phyloP scores from a whole-genome alignment of 176 grass and related monocot genomes.

The Aegilops umbellulata region DNA sequence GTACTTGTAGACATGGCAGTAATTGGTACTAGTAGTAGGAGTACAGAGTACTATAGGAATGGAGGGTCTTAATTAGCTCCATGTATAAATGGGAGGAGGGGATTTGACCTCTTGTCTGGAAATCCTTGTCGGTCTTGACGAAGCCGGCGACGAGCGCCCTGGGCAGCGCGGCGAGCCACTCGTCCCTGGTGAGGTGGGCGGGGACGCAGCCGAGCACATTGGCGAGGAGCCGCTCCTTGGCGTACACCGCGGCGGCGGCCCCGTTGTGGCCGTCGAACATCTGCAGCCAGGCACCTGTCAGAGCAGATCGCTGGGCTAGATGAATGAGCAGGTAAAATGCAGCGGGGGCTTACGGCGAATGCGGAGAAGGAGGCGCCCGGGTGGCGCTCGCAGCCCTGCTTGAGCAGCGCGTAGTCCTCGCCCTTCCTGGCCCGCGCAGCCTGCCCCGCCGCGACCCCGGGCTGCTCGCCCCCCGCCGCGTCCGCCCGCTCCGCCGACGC shows the following conservation, averaged over 20 bases:
- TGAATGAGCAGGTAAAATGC: not conserved
- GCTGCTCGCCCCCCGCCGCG: not conserved
- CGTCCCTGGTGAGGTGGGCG: slow-evolving; percentile 68
- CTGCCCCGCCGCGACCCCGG: slow-evolving; percentile 32
- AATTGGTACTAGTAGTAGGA: too few species aligned
- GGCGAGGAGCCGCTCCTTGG: slow-evolving; percentile 78
- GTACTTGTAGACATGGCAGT: not conserved
- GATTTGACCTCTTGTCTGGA: slow-evolving; percentile 69
- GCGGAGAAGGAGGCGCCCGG: slow-evolving; percentile 58
- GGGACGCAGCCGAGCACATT: slow-evolving; percentile 82
- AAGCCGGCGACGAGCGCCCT: slow-evolving; percentile 94
- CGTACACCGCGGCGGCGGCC: slow-evolving; percentile 74
- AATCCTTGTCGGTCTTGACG: slow-evolving; percentile 97
- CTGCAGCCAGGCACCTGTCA: slow-evolving; percentile 26
- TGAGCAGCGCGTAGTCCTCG: slow-evolving; percentile 74
- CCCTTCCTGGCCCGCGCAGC: slow-evolving; percentile 74
- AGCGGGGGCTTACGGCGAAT: slow-evolving; percentile 43
- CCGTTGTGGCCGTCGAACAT: slow-evolving; percentile 99
- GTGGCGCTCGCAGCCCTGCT: slow-evolving; percentile 51
- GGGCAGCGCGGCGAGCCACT: slow-evolving; percentile 84
- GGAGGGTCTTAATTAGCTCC: not conserved
- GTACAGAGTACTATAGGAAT: not conserved
- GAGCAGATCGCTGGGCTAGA: not conserved
- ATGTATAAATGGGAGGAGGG: slow-evolving; percentile 4
- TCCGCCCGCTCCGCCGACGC: slow-evolving; percentile 28